Evolutionary conservation across 2,329 filamentous ascomycete genomes (phyloP).

Genomic region (Ascochyta koolunga): DNA sequence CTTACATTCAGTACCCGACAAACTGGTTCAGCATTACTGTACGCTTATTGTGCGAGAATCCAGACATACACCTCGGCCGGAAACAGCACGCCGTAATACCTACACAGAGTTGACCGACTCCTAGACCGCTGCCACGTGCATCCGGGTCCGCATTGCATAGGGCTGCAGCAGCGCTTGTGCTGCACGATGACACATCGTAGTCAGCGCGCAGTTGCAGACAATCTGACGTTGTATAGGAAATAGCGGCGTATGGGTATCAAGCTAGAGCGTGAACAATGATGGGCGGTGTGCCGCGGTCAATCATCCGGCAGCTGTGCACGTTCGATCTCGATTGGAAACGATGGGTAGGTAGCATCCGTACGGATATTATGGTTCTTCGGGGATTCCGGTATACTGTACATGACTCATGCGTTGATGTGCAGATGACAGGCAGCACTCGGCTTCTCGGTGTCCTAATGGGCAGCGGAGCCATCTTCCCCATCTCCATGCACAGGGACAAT

Average conservation of each 20-base stretch:
- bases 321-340: not conserved
- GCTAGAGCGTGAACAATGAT: constrained; percentile 1
- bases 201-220: constrained; percentile 6
- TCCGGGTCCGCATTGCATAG: constrained; percentile 13
- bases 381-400: not conserved
- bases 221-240: not conserved
- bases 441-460: not conserved
- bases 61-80: no score
- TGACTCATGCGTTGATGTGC: not conserved
- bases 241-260: not conserved
- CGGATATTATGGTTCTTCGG: not conserved
- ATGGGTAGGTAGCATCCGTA: not conserved
- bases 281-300: constrained; percentile 2
- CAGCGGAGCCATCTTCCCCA: not conserved
- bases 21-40: no score
- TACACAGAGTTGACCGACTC: not conserved
- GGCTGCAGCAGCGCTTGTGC: constrained; percentile 9
- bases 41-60: no score
- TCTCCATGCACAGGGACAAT: no score
- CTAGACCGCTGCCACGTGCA: constrained; percentile 12
- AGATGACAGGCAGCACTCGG: not conserved
- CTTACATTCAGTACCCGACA: no score
- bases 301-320: not conserved
- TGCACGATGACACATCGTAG: not conserved
- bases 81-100: no score